These are phyloP conservation scores for Sporothrix mexicana DNA, from an alignment of 2,329 filamentous ascomycete species.

Conservation along the genomic window DNA sequence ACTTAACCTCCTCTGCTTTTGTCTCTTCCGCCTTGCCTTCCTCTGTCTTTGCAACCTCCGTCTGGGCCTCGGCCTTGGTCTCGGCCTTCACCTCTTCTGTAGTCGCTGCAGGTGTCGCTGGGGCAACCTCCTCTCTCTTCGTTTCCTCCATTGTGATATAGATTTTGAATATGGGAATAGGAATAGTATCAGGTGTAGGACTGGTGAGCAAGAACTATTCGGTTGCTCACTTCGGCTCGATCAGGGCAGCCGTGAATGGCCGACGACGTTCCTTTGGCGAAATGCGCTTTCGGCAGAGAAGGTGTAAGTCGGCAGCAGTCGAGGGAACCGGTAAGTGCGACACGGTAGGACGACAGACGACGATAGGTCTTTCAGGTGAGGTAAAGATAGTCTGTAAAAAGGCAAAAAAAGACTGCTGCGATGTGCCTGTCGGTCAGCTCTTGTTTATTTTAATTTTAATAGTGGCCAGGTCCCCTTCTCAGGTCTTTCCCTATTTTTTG, in stretches of 20 bases:
- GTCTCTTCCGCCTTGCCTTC: background rate
- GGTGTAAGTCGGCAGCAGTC: background rate
- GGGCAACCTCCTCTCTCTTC: background rate
- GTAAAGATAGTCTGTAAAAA: background rate
- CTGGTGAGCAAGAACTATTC: background rate
- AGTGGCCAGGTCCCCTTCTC: conserved; percentile 5
- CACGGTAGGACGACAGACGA: background rate
- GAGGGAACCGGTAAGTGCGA: background rate
- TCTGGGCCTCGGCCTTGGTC: background rate
- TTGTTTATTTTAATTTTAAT: conserved; percentile 8
- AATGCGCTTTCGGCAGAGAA: conserved; percentile 7
- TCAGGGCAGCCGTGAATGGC: background rate
- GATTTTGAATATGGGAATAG: background rate
- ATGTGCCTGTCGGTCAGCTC: background rate
- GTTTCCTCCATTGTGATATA: background rate
- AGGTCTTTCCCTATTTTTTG: conserved; percentile 1
- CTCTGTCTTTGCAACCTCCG: background rate
- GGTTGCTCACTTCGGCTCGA: background rate
- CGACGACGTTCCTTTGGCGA: background rate
- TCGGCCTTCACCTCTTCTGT: background rate
- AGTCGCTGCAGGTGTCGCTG: background rate
- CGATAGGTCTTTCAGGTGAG: background rate
- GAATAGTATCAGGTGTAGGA: background rate
- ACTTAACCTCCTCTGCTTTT: background rate
- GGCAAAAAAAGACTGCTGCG: background rate